Percentiles rank a stretch among this genome's conserved stretches.
phyloP scores from a whole-genome alignment of 305 asterid species.

The Fraxinus ornus region DNA sequence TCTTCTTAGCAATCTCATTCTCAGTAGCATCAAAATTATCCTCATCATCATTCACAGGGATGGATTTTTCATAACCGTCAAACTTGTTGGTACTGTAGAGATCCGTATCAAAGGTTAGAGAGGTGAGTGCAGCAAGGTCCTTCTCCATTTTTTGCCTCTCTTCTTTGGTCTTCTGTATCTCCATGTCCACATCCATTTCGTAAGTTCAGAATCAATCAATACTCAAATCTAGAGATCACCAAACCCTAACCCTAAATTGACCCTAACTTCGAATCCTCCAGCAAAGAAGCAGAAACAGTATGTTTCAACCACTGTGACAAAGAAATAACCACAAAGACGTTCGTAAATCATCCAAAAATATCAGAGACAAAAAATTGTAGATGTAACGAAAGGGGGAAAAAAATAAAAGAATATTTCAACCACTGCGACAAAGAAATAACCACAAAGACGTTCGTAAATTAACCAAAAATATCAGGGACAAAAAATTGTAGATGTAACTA shows the following conservation, averaged over 20 bases:
- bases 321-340: conserved; percentile 3
- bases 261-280: conserved; percentile 11
- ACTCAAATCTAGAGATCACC: not conserved
- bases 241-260: conserved; percentile 24
- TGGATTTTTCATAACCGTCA: conserved; percentile 85
- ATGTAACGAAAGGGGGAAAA: not conserved
- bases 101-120: conserved; percentile 75
- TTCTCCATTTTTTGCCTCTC: conserved; percentile 94
- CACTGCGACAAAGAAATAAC: too few relatives aligned
- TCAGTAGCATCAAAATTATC: conserved; percentile 58
- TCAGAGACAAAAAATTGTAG: not conserved
- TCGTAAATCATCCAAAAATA: not conserved
- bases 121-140: conserved; percentile 72
- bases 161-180: conserved; percentile 69
- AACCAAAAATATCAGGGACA: too few relatives aligned
- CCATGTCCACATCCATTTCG: conserved; percentile 58
- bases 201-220: not conserved
- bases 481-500: too few relatives aligned
- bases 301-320: not conserved
- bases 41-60: conserved; percentile 78
- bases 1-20: conserved; percentile 69
- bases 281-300: conserved; percentile 1
- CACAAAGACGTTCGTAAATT: too few relatives aligned
- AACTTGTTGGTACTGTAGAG: conserved; percentile 57
- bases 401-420: too few relatives aligned